Conservation (phyloP, 306 rosid species). For the Carpinus viminea region DNA sequence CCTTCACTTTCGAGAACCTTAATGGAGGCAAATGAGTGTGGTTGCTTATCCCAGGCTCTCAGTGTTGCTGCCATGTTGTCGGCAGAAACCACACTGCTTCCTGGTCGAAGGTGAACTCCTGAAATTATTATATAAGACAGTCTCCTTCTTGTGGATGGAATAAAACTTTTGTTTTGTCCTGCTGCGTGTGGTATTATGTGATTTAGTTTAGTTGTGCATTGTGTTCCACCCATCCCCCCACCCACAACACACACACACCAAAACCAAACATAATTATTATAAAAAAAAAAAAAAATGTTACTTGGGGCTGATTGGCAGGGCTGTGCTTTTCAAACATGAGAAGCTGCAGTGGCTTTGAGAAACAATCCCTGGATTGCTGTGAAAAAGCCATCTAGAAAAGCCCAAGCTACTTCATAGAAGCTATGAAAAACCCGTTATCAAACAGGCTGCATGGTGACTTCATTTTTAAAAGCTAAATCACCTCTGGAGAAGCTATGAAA, state of each 20-base stretch:
- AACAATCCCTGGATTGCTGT: neutral
- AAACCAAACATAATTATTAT: neutral
- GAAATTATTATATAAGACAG: slow-evolving; percentile 1
- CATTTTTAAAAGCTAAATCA: neutral
- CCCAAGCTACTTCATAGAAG: neutral
- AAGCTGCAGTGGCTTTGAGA: slow-evolving; percentile 4
- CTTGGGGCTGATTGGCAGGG: neutral
- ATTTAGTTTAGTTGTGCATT: neutral
- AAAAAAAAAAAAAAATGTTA: neutral
- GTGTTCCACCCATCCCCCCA: neutral
- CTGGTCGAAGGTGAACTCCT: slow-evolving; percentile 65
- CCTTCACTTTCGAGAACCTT: slow-evolving; percentile 94
- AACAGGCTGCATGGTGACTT: neutral
- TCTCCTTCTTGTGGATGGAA: slow-evolving; percentile 1
- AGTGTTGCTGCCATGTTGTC: slow-evolving; percentile 92
- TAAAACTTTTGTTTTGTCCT: neutral
- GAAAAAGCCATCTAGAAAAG: neutral
- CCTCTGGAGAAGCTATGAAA: neutral
- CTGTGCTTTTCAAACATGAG: neutral
- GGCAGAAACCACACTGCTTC: slow-evolving; percentile 79
- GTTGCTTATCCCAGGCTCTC: slow-evolving; percentile 90
- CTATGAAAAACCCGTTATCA: neutral
- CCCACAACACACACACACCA: too few relatives aligned
- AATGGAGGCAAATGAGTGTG: slow-evolving; percentile 81
- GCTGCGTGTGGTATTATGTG: neutral